Base-by-base conservation (phyloP, 2,329 filamentous ascomycete species). In the Fonsecaea pugnacius region DNA sequence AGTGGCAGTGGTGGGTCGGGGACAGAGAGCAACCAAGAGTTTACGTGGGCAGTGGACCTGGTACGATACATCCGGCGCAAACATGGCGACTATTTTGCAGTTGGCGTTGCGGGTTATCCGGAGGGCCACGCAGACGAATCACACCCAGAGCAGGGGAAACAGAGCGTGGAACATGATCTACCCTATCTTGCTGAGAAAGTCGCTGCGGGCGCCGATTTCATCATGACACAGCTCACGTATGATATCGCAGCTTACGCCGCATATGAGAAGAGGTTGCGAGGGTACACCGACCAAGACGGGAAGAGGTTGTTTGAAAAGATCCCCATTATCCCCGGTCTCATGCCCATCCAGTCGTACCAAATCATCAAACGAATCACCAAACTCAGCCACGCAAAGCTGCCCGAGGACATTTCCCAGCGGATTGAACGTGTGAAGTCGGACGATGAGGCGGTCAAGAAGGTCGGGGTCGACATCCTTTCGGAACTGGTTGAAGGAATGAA, bases 151-250 rank as follows among this genome's bases (percentile, higher is more conserved):
- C 85, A 90, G 67, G 69, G 66, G n/a, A 69, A 71, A 59, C 87
- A 89, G 73, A 83, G 84, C 70, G 82, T 85, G 0, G 75, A 77
- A 60, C 79, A 81, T 59, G 95, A 99, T 78, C 79, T 99, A 64
- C 91, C 93, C 0, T 96, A 90, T 73, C 82, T 99, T 60, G 86
- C 96, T 10, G 92, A 96, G 70, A 99, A 99, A 83, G 90, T 89
- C 0, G 83, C 89, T 71, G 95, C 95, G 3, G 95, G 95, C 1
- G 95, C 93, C 57, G 93, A 98, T 78, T 99, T 99, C 74, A 90
- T 99, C 78, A 96, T 99, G 91, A 98, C 95, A 0, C 95, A 99
- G 77, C 84, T 99, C 8, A 98, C 97, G 78, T 99, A 96, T 77
- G 92, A 98, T 74, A 85, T 92, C 27, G 83, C 90, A 3, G 91